Conservation (phyloP, 2,329 filamentous ascomycete genomes). For the Parascedosporium putredinis region DNA sequence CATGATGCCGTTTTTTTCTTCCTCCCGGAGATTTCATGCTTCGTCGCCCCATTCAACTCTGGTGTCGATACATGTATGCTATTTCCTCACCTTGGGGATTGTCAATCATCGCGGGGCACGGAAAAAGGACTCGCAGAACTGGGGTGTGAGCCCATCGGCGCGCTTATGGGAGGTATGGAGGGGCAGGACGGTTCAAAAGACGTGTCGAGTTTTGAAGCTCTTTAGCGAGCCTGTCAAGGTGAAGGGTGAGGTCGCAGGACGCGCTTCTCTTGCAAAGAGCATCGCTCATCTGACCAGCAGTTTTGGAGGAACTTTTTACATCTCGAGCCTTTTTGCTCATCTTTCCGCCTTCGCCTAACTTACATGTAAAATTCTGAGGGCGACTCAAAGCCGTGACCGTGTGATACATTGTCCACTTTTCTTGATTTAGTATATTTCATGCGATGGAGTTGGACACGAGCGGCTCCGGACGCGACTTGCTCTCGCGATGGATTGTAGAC, state of each 20-base stretch:
- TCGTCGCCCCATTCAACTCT: not conserved
- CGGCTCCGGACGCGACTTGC: not conserved
- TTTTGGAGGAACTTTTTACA: not conserved
- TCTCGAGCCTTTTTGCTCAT: not conserved
- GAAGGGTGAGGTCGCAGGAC: not conserved
- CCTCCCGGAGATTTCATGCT: not conserved
- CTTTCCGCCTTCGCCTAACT: not conserved
- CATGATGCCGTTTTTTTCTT: no score
- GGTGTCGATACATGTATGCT: not conserved
- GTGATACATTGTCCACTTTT: no score
- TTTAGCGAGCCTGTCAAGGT: conserved; percentile 1
- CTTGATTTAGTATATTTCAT: no score
- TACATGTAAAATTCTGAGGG: no score
- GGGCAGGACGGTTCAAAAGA: not conserved
- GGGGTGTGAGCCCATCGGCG: not conserved
- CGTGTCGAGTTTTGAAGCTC: conserved; percentile 3
- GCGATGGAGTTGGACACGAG: not conserved
- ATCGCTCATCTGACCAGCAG: not conserved
- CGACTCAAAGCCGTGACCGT: no score
- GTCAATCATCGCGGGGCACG: not conserved
- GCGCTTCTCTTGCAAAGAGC: not conserved
- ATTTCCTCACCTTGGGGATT: no score
- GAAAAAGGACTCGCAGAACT: no score
- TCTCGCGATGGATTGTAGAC: not conserved
- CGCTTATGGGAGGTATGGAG: not conserved